phyloP scores from a whole-genome alignment of 345 rosid genomes.

The Cardamine occulta region DNA sequence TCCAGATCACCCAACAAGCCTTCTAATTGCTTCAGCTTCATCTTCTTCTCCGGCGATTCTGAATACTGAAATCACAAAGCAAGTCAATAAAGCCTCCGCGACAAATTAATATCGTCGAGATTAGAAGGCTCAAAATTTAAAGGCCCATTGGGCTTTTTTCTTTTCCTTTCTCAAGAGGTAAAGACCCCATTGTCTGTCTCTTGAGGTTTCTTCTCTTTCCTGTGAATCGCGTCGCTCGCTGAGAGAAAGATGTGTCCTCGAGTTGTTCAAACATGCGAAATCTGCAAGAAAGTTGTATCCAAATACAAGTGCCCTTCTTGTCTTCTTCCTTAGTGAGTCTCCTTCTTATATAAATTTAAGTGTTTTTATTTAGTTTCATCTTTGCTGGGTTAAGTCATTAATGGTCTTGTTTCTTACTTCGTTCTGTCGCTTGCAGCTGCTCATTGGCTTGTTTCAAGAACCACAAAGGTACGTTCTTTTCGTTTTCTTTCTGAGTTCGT shows the following conservation, averaged over 20 bases:
- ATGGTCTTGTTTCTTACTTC: conserved; percentile 12
- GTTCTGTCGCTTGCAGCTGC: conserved; percentile 55
- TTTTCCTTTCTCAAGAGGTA: neutral
- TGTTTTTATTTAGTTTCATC: neutral
- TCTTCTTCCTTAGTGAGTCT: conserved; percentile 70
- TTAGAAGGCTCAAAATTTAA: neutral
- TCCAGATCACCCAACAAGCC: conserved; percentile 70
- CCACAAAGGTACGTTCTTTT: conserved; percentile 49
- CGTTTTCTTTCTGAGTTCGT: neutral
- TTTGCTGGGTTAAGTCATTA: neutral
- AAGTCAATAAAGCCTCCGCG: neutral
- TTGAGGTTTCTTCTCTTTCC: neutral
- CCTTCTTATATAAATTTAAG: neutral
- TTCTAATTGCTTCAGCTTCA: conserved; percentile 95
- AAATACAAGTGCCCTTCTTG: conserved; percentile 88
- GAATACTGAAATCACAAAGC: neutral
- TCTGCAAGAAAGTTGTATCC: conserved; percentile 63
- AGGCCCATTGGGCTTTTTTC: conserved; percentile 36
- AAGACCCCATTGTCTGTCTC: neutral
- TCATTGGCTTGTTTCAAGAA: conserved; percentile 59
- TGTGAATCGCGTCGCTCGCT: neutral
- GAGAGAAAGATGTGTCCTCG: conserved; percentile 42
- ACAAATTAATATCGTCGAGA: neutral
- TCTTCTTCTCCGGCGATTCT: conserved; percentile 53
- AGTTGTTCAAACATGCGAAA: conserved; percentile 51